Conservation (phyloP, 2,329 filamentous ascomycete species). For the Massarina eburnea region DNA sequence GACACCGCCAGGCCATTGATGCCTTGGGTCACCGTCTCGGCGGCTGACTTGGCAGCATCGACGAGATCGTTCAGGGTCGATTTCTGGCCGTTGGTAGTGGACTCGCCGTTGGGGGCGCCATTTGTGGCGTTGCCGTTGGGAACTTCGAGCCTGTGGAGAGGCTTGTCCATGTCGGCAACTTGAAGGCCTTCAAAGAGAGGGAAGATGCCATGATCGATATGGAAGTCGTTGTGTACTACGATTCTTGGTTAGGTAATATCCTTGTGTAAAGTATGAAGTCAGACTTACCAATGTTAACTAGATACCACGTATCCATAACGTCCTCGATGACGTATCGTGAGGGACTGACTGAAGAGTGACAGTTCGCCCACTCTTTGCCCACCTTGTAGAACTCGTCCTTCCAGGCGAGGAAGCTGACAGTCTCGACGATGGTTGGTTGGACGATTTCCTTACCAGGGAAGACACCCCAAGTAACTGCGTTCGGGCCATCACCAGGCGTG, state of each 20-base stretch:
- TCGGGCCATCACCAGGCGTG: conserved; percentile 80
- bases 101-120: conserved; percentile 8
- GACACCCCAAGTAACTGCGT: conserved; percentile 99
- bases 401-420: conserved; percentile 96
- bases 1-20: conserved; percentile 28
- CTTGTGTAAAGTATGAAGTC: not conserved
- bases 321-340: conserved; percentile 78
- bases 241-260: conserved; percentile 1
- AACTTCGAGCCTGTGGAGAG: conserved; percentile 22
- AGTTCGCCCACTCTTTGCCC: conserved; percentile 91
- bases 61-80: conserved; percentile 19
- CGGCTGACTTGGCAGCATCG: conserved; percentile 25
- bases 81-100: conserved; percentile 12
- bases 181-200: conserved; percentile 78
- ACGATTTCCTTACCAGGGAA: conserved; percentile 99
- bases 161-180: conserved; percentile 64
- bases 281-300: conserved; percentile 88
- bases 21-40: conserved; percentile 32
- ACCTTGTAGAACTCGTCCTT: conserved; percentile 96
- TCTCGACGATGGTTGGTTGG: conserved; percentile 99
- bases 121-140: conserved; percentile 12
- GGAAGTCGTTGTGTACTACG: conserved; percentile 95
- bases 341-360: conserved; percentile 74
- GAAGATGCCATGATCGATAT: conserved; percentile 78
- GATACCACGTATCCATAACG: conserved; percentile 87